Percentiles rank a stretch among this genome's conserved stretches.
Conservation (phyloP, 2,329 filamentous ascomycete genomes). For the Ceratocystis diversiconidia region DNA sequence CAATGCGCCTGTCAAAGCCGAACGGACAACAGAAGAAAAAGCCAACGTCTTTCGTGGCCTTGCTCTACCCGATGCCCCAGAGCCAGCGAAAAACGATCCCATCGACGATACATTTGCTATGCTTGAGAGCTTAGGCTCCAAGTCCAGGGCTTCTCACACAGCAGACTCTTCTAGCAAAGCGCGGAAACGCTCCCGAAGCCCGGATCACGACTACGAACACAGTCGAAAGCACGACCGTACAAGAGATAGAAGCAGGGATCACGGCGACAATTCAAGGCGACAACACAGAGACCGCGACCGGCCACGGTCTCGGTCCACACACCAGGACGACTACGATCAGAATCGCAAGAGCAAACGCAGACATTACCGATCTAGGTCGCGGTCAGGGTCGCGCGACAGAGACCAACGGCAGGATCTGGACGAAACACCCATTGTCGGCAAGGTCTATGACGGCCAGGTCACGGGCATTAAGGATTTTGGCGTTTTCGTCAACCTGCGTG, state of each 20-base stretch:
- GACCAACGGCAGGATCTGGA: conserved; percentile 44
- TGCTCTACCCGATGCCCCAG: conserved; percentile 59
- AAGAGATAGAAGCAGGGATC: conserved; percentile 25
- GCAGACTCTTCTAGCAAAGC: conserved; percentile 6
- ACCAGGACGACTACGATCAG: conserved; percentile 1
- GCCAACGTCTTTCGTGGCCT: conserved; percentile 82
- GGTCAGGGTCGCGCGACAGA: conserved; percentile 25
- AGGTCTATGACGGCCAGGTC: conserved; percentile 79
- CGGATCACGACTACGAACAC: conserved; percentile 23
- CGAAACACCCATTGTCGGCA: conserved; percentile 65
- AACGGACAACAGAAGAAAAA: conserved; percentile 45
- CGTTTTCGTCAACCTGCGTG: conserved; percentile 81
- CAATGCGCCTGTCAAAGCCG: conserved; percentile 8
- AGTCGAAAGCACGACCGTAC: conserved; percentile 8
- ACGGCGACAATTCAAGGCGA: conserved; percentile 41
- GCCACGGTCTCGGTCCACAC: conserved; percentile 26
- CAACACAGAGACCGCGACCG: conserved; percentile 29
- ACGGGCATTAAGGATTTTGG: conserved; percentile 93
- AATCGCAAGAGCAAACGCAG: conserved; percentile 22
- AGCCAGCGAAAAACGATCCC: conserved; percentile 35
- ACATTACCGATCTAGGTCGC: conserved; percentile 26
- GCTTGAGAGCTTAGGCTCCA: conserved; percentile 53
- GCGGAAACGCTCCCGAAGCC: conserved; percentile 41
- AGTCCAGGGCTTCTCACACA: conserved; percentile 37
- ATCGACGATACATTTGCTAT: conserved; percentile 89